Percentiles rank a stretch among this genome's conserved stretches.
These are phyloP conservation scores for Gnomoniopsis sp. DNA, from an alignment of 2,329 filamentous ascomycete genomes.

Conservation along the genomic window DNA sequence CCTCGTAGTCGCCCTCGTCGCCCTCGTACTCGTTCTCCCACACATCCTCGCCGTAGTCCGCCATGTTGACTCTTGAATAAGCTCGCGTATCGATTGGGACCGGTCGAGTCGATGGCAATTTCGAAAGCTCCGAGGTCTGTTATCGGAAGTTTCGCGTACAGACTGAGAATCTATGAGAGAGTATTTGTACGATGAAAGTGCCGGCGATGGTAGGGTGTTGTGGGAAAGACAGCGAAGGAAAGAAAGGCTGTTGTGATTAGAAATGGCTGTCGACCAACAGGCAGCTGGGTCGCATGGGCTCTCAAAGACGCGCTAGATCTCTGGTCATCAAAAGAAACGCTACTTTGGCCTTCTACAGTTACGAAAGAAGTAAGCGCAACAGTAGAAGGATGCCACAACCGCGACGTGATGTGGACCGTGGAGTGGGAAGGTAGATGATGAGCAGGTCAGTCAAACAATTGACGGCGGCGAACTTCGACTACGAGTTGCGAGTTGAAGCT, in stretches of 20 bases:
- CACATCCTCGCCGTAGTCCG: conserved; percentile 50
- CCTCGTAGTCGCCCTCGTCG: conserved; percentile 65
- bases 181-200: neutral
- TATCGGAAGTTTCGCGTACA: neutral
- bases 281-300: conserved; percentile 18
- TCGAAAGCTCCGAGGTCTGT: neutral
- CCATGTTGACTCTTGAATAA: conserved; percentile 37
- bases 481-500: neutral
- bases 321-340: conserved; percentile 15
- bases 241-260: conserved; percentile 12
- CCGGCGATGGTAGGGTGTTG: neutral
- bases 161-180: neutral
- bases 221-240: neutral
- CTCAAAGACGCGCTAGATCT: conserved; percentile 11
- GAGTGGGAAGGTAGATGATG: neutral
- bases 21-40: conserved; percentile 43
- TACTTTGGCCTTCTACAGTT: neutral
- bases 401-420: neutral
- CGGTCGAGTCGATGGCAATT: neutral
- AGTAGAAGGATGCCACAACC: neutral
- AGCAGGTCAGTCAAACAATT: neutral
- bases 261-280: conserved; percentile 17
- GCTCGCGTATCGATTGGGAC: neutral
- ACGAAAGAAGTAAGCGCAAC: neutral
- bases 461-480: neutral